Percentiles rank a stretch among this genome's conserved stretches.
phyloP scores from a whole-genome alignment of 2,329 filamentous ascomycete species.

The Tolypocladium paradoxum region DNA sequence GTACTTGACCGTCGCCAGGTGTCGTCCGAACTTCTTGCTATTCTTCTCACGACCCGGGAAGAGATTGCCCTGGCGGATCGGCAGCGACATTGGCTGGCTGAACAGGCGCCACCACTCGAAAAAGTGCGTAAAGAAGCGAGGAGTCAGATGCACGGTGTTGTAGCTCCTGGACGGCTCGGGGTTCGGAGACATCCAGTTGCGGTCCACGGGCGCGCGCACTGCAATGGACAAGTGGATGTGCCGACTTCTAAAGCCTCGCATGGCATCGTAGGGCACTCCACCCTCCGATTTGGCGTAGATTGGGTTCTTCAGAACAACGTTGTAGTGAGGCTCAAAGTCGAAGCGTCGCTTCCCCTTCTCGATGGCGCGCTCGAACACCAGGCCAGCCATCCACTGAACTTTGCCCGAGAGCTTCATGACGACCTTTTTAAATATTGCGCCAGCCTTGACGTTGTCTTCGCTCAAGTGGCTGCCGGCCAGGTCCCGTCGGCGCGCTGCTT shows the following conservation, averaged over 20 bases:
- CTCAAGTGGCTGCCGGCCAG: slow-evolving; percentile 50
- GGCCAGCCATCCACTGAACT: slow-evolving; percentile 81
- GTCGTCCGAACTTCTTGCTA: slow-evolving; percentile 95
- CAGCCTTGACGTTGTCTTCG: slow-evolving; percentile 55
- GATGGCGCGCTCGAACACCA: slow-evolving; percentile 84
- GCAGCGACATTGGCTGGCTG: slow-evolving; percentile 86
- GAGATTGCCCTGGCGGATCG: slow-evolving; percentile 80
- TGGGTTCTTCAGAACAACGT: slow-evolving; percentile 76
- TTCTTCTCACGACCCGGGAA: slow-evolving; percentile 93
- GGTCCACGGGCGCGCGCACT: slow-evolving; percentile 73
- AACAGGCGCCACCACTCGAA: slow-evolving; percentile 98
- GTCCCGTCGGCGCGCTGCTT: slow-evolving; percentile 39
- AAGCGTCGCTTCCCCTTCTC: slow-evolving; percentile 66
- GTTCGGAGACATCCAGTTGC: slow-evolving; percentile 74
- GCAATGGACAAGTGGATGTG: slow-evolving; percentile 94
- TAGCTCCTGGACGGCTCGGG: slow-evolving; percentile 76
- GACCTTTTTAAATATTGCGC: slow-evolving; percentile 92
- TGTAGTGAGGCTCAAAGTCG: slow-evolving; percentile 84
- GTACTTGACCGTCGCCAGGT: slow-evolving; percentile 98
- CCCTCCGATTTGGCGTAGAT: slow-evolving; percentile 54
- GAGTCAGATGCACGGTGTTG: slow-evolving; percentile 90
- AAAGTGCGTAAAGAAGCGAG: slow-evolving; percentile 96
- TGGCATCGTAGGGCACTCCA: slow-evolving; percentile 69
- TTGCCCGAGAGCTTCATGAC: slow-evolving; percentile 97
- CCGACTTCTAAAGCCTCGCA: slow-evolving; percentile 88